These are phyloP conservation scores for Tylopilus sp. DNA, from an alignment of 768 basidiomycete species.

Conservation along the genomic window DNA sequence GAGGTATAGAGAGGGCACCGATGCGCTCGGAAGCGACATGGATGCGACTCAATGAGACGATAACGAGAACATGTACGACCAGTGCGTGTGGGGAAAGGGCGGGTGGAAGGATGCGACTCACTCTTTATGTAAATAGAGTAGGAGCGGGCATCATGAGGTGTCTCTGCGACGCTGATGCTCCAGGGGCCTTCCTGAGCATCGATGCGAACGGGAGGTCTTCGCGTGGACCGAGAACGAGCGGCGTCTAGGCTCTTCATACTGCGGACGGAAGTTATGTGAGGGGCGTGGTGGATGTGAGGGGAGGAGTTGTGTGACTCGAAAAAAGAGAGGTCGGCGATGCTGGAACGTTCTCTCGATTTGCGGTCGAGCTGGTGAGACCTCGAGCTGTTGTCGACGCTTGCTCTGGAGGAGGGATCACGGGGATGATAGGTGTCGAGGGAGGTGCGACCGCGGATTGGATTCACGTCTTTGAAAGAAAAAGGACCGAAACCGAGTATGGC, in stretches of 20 bases:
- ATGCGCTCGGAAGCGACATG: slow-evolving; percentile 26
- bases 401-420: slow-evolving; percentile 33
- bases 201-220: slow-evolving; percentile 55
- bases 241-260: slow-evolving; percentile 44
- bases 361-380: slow-evolving; percentile 34
- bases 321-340: slow-evolving; percentile 40
- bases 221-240: slow-evolving; percentile 38
- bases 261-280: slow-evolving; percentile 30
- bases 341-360: slow-evolving; percentile 37
- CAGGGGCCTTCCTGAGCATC: slow-evolving; percentile 81
- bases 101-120: slow-evolving; percentile 40
- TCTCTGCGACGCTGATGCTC: slow-evolving; percentile 87
- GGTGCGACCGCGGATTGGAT: slow-evolving; percentile 28
- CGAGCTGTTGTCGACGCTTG: slow-evolving; percentile 45
- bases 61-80: slow-evolving; percentile 15
- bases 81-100: slow-evolving; percentile 20
- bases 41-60: slow-evolving; percentile 18
- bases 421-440: slow-evolving; percentile 27
- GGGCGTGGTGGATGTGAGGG: slow-evolving; percentile 31
- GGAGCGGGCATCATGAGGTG: slow-evolving; percentile 61
- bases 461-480: slow-evolving; percentile 35
- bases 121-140: slow-evolving; percentile 91
- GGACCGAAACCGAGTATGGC: slow-evolving; percentile 44
- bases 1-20: slow-evolving; percentile 21
- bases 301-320: slow-evolving; percentile 35